A percentile compares a stretch with the other conserved stretches of the same genome.
These are phyloP conservation scores for Caryopteris hybrid DNA, from an alignment of 305 asterid genomes.

Conservation along the genomic window DNA sequence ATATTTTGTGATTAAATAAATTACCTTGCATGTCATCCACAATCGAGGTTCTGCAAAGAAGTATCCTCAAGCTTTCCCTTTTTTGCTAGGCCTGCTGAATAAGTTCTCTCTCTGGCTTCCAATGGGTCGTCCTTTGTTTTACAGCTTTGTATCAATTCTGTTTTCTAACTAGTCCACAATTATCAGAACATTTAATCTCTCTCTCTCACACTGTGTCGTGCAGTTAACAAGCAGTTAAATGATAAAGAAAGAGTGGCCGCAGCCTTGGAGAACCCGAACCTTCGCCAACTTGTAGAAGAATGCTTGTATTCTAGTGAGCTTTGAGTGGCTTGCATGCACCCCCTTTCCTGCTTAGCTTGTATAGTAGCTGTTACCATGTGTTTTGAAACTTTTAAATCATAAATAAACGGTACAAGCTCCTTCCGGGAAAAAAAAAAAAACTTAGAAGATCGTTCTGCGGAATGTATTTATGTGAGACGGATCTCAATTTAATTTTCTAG, in stretches of 20 bases:
- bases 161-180: not conserved
- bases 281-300: constrained; percentile 85
- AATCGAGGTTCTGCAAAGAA: too few species aligned
- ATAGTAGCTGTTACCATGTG: constrained; percentile 10
- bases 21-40: too few species aligned
- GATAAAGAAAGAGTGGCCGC: constrained; percentile 96
- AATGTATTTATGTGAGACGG: too few species aligned
- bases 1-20: too few species aligned
- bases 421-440: too few species aligned
- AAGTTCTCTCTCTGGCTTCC: not conserved
- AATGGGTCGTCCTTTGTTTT: not conserved
- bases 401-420: too few species aligned
- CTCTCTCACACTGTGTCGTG: not conserved
- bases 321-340: constrained; percentile 23
- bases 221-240: constrained; percentile 88
- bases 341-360: constrained; percentile 21
- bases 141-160: not conserved
- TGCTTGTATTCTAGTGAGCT: constrained; percentile 84
- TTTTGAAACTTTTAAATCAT: too few species aligned
- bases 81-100: too few species aligned
- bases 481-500: too few species aligned
- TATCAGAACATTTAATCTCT: not conserved
- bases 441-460: too few species aligned
- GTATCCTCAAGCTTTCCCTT: too few species aligned
- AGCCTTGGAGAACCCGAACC: constrained; percentile 86